These are phyloP conservation scores for Pistacia atlantica DNA, from an alignment of 345 rosid genomes.

Conservation along the genomic window DNA sequence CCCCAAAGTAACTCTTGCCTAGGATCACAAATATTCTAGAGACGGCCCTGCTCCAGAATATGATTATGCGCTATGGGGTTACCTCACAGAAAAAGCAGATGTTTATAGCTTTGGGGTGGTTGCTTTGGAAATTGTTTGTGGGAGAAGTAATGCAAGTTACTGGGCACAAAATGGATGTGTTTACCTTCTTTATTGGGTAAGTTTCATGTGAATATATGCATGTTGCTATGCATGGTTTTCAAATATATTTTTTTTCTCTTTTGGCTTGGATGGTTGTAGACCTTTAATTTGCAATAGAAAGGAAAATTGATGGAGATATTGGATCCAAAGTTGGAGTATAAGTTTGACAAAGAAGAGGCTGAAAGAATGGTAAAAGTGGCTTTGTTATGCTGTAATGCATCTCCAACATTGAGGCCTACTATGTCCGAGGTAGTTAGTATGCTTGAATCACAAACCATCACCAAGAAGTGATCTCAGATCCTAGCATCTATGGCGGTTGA, in stretches of 20 bases:
- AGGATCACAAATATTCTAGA: too few relatives aligned
- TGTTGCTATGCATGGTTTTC: too few relatives aligned
- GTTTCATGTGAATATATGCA: background rate
- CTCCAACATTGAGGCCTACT: slow-evolving; percentile 26
- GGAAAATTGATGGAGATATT: slow-evolving; percentile 16
- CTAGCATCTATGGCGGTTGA: slow-evolving; percentile 20
- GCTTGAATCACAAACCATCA: slow-evolving; percentile 22
- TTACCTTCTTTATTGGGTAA: slow-evolving; percentile 46
- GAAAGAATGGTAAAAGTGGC: slow-evolving; percentile 16
- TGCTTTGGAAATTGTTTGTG: slow-evolving; percentile 37
- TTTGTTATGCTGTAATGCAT: slow-evolving; percentile 6
- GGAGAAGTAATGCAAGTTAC: slow-evolving; percentile 32
- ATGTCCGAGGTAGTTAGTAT: slow-evolving; percentile 34
- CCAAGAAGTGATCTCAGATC: slow-evolving; percentile 18
- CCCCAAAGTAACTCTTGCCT: too few relatives aligned
- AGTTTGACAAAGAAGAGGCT: slow-evolving; percentile 24
- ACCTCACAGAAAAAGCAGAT: slow-evolving; percentile 42
- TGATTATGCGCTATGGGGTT: slow-evolving; percentile 47
- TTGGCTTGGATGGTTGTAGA: slow-evolving; percentile 18
- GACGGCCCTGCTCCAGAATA: too few relatives aligned
- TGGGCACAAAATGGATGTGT: slow-evolving; percentile 17
- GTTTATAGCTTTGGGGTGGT: slow-evolving; percentile 48
- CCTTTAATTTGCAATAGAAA: slow-evolving; percentile 27
- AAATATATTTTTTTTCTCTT: background rate
- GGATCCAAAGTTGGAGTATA: slow-evolving; percentile 12